Evolutionary conservation across 306 rosid species (phyloP), one percentile per base, ranked within the genome.

Genomic region (Citrullus colocynthis): DNA sequence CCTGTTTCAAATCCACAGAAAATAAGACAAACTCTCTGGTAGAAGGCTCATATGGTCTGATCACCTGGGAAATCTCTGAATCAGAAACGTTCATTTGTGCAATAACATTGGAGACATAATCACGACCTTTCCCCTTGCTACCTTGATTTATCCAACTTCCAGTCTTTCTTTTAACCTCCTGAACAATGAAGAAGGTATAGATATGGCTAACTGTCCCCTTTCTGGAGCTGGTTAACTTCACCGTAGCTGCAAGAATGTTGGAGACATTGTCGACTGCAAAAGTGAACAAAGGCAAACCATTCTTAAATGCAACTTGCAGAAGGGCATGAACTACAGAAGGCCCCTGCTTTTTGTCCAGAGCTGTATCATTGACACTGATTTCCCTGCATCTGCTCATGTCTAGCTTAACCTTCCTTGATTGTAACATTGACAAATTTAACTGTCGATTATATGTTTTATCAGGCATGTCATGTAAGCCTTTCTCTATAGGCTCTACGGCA

Each of bases 71-170:
- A 78, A 55, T 74, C 78, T 77, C 88, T 24, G 89, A 81, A 78
- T 85, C 88, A 59, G 97, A 88, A 78, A 89, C 93, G 85, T 84
- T 91, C 99, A 96, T 89, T 76, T 92, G 98, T 58, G 98, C 98
- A 79, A 95, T 81, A 69, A 85, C 88, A 72, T 89, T 88, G 78
- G 74, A 89, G 81, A 85, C 70, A 57, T 89, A 96, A 70, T 91
- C 93, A 69, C 79, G 84, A 86, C 85, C 89, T 80, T 89, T 91
- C 83, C 88, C 86, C 84, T 84, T 91, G 56, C 89, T 81, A 18
- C 89, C 89, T 81, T 94, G 93, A 82, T 79, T 85, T 36, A 89
- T 88, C 98, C 98, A 93, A 70, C 81, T 88, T 74, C 88, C 94
- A 57, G 75, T 88, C 83, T 92, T 95, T 86, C 88, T 92, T 88